These are phyloP conservation scores for Neurospora sp. DNA, from an alignment of 2,329 filamentous ascomycete genomes.

Conservation along the genomic window DNA sequence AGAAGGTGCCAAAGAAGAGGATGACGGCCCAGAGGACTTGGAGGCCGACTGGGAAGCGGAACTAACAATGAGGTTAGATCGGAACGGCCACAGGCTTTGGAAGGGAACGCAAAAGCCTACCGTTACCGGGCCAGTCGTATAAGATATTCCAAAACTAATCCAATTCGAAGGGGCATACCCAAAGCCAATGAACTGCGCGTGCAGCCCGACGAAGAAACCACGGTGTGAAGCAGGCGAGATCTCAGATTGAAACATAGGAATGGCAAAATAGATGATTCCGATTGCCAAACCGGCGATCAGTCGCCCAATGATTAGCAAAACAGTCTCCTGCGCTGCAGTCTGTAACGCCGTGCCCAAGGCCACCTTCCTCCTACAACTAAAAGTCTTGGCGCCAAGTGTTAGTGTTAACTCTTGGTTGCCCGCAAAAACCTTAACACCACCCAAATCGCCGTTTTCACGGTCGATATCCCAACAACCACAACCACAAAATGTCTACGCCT, in stretches of 20 bases:
- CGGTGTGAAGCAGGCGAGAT: conserved; percentile 43
- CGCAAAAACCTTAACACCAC: too few species aligned
- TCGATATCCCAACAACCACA: too few species aligned
- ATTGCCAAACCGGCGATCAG: conserved; percentile 51
- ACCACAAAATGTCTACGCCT: too few species aligned
- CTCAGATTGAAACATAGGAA: conserved; percentile 45
- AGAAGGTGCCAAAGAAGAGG: conserved; percentile 22
- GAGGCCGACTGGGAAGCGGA: conserved; percentile 30
- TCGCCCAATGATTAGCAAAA: conserved; percentile 47
- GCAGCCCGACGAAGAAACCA: conserved; percentile 43
- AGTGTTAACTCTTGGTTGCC: too few species aligned
- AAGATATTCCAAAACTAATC: conserved; percentile 28
- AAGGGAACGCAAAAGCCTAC: conserved; percentile 8
- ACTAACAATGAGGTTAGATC: conserved; percentile 14
- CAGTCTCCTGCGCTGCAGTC: conserved; percentile 42
- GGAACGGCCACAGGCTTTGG: conserved; percentile 9
- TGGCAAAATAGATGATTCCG: conserved; percentile 46
- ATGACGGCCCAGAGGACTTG: conserved; percentile 27
- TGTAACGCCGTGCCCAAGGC: conserved; percentile 51
- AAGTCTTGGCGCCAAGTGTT: too few species aligned
- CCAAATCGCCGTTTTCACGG: too few species aligned
- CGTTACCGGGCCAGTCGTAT: conserved; percentile 22
- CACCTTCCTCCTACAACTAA: too few species aligned
- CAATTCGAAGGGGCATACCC: conserved; percentile 23
- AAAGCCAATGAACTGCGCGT: conserved; percentile 35